Percentiles rank a stretch among this genome's conserved stretches.
Evolutionary conservation across 2,329 filamentous ascomycete species (phyloP).

Genomic region (Purpureocillium takamizusanense): DNA sequence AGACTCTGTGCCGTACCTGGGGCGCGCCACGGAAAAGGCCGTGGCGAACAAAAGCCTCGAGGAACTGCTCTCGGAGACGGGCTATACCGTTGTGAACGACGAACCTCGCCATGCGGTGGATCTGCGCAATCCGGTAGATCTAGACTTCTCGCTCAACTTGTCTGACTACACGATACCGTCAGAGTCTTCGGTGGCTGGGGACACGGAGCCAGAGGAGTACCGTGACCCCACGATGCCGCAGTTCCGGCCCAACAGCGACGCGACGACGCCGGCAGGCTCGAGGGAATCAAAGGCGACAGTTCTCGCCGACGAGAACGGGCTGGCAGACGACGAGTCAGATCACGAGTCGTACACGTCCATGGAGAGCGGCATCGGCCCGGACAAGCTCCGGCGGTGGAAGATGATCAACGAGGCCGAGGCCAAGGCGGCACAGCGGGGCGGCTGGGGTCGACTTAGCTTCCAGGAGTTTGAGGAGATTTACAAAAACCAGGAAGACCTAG

Average conservation of each 20-base stretch:
- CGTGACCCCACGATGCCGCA: slow-evolving; percentile 60
- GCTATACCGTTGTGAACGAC: slow-evolving; percentile 31
- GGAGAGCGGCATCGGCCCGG: slow-evolving; percentile 13
- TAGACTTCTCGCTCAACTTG: slow-evolving; percentile 13
- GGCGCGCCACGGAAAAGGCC: slow-evolving; percentile 4
- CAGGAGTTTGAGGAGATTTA: slow-evolving; percentile 74
- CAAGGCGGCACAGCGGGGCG: slow-evolving; percentile 63
- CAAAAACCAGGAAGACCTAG: slow-evolving; percentile 52
- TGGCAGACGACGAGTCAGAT: background rate
- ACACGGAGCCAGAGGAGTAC: slow-evolving; percentile 14
- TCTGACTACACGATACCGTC: slow-evolving; percentile 2
- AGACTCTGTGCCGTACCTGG: background rate
- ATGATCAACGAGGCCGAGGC: slow-evolving; percentile 55
- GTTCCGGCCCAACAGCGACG: slow-evolving; percentile 49
- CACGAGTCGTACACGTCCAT: background rate
- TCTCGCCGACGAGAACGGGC: slow-evolving; percentile 1
- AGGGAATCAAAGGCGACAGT: background rate
- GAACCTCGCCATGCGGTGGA: slow-evolving; percentile 23
- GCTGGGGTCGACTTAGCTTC: slow-evolving; percentile 68
- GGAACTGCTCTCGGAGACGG: slow-evolving; percentile 32
- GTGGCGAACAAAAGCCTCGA: slow-evolving; percentile 17
- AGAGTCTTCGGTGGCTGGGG: slow-evolving; percentile 5
- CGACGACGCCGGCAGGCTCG: slow-evolving; percentile 5
- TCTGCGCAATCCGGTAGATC: no score
- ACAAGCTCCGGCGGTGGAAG: slow-evolving; percentile 39